These are phyloP conservation scores for Coprinellus micaceus DNA, from an alignment of 768 basidiomycete genomes.

Conservation along the genomic window DNA sequence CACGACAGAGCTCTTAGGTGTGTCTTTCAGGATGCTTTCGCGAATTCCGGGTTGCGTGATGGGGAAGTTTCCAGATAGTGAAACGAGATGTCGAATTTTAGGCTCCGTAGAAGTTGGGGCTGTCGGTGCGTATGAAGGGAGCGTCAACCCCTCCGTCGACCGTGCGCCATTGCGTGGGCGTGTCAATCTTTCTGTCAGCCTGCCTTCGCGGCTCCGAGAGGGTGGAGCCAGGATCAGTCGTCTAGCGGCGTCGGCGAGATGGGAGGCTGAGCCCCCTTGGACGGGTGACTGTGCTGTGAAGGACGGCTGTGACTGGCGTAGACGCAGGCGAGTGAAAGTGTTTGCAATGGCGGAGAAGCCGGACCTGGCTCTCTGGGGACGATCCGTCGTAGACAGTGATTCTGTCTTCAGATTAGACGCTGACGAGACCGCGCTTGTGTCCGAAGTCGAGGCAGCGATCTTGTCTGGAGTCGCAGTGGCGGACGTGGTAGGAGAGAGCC, in stretches of 20 bases:
- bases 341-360: constrained; percentile 1
- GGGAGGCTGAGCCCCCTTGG: no score
- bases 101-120: background rate
- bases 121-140: background rate
- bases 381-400: background rate
- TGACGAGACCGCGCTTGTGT: background rate
- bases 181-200: no score
- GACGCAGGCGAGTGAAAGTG: constrained; percentile 1
- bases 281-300: background rate
- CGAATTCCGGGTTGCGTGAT: background rate
- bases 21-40: background rate
- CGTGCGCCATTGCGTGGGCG: no score
- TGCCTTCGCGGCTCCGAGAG: background rate
- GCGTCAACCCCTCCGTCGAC: background rate
- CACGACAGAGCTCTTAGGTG: background rate
- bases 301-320: background rate
- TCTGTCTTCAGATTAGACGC: background rate
- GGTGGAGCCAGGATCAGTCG: background rate
- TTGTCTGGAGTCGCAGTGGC: background rate
- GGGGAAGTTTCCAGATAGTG: background rate
- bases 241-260: background rate
- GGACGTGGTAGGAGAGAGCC: background rate
- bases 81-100: background rate
- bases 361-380: background rate
- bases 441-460: background rate